Percentiles rank a stretch among this genome's conserved stretches.
Conservation (phyloP, 1,139 yeast species). For the Hansenula lynferdii region DNA sequence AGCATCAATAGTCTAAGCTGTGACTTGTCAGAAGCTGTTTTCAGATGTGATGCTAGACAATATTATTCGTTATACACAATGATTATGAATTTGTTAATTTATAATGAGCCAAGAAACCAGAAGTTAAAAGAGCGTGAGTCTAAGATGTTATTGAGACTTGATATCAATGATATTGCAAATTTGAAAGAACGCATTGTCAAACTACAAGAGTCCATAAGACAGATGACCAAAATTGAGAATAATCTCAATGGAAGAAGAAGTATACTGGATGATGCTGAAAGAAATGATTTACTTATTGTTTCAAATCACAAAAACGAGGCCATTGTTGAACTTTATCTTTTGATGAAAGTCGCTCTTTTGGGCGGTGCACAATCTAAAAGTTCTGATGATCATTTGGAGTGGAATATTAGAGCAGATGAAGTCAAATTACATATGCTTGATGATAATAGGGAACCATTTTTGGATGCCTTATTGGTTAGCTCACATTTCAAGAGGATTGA, state of each 20-base stretch:
- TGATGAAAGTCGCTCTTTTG: slow-evolving; percentile 28
- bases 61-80: slow-evolving; percentile 64
- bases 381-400: slow-evolving; percentile 29
- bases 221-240: slow-evolving; percentile 39
- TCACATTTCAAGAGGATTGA: slow-evolving; percentile 58
- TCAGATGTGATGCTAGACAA: slow-evolving; percentile 70
- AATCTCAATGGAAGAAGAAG: slow-evolving; percentile 27
- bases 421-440: slow-evolving; percentile 68
- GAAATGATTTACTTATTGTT: slow-evolving; percentile 27
- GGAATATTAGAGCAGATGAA: slow-evolving; percentile 69
- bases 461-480: slow-evolving; percentile 66
- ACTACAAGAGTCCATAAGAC: slow-evolving; percentile 53
- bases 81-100: slow-evolving; percentile 59
- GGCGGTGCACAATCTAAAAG: slow-evolving; percentile 23
- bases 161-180: slow-evolving; percentile 54
- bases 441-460: slow-evolving; percentile 55
- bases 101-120: slow-evolving; percentile 58
- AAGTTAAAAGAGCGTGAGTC: slow-evolving; percentile 56
- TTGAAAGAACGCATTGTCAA: slow-evolving; percentile 47
- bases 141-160: slow-evolving; percentile 64
- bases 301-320: slow-evolving; percentile 25
- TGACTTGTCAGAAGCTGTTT: slow-evolving; percentile 64
- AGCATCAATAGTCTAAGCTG: slow-evolving; percentile 43
- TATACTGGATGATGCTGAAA: slow-evolving; percentile 28
- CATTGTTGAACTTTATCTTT: slow-evolving; percentile 24